A percentile compares a stretch with the other conserved stretches of the same genome.
phyloP scores from a whole-genome alignment of 2,329 filamentous ascomycete species.

The Remersonia thermophila region DNA sequence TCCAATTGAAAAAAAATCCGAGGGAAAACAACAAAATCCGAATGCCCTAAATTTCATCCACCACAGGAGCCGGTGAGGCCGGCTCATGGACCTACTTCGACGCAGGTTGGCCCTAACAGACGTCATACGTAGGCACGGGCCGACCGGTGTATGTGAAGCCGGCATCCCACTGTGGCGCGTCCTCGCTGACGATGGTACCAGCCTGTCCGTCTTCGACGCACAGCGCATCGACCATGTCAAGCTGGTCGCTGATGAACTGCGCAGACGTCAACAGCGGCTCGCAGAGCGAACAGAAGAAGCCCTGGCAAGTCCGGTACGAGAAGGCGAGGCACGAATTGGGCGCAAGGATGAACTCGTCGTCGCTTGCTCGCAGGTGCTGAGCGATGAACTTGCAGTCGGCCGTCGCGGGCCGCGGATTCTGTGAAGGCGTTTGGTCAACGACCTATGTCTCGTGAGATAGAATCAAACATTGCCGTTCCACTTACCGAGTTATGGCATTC shows the following conservation, averaged over 20 bases:
- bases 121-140: conserved; percentile 22
- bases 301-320: conserved; percentile 24
- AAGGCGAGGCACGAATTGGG: conserved; percentile 24
- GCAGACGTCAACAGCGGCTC: conserved; percentile 22
- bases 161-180: conserved; percentile 25
- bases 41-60: no score
- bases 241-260: conserved; percentile 25
- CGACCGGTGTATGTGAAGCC: conserved; percentile 22
- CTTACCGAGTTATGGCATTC: conserved; percentile 24
- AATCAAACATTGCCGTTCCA: neutral
- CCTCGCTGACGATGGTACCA: conserved; percentile 24
- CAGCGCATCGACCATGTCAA: conserved; percentile 22
- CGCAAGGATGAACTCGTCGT: conserved; percentile 20
- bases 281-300: conserved; percentile 28
- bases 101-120: conserved; percentile 19
- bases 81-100: no score
- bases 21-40: no score
- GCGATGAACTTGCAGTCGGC: conserved; percentile 24
- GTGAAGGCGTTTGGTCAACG: neutral
- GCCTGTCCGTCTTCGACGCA: conserved; percentile 23
- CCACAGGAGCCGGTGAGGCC: no score
- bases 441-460: neutral
- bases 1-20: no score
- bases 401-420: conserved; percentile 20
- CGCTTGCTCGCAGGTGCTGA: conserved; percentile 19